A percentile compares a stretch with the other conserved stretches of the same genome.
These are phyloP conservation scores for Aspergillus haitiensis DNA, from an alignment of 495 filamentous ascomycete species.

Conservation along the genomic window DNA sequence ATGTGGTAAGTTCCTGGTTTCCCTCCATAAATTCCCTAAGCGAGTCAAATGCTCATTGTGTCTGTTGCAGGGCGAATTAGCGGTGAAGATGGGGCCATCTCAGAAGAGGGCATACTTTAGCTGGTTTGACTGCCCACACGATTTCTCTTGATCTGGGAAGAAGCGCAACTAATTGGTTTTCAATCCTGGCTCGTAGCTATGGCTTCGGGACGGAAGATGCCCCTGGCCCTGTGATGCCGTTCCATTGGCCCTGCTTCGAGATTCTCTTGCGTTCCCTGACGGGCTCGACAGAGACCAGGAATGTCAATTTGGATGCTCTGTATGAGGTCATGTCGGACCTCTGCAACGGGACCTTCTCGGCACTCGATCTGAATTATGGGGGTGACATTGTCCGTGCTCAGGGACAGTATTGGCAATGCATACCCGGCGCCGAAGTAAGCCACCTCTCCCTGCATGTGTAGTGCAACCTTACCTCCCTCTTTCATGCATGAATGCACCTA, in stretches of 20 bases:
- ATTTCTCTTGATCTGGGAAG: neutral
- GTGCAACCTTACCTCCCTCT: neutral
- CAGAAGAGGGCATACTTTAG: conserved; percentile 16
- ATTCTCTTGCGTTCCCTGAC: conserved; percentile 23
- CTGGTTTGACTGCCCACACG: conserved; percentile 15
- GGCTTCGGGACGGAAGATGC: conserved; percentile 23
- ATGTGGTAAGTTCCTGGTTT: conserved; percentile 14
- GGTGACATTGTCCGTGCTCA: conserved; percentile 22
- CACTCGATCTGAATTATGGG: conserved; percentile 22
- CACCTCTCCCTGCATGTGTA: too few species aligned
- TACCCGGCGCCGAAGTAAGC: conserved; percentile 26
- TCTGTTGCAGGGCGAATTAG: conserved; percentile 20
- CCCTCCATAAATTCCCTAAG: too few species aligned
- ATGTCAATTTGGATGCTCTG: conserved; percentile 20
- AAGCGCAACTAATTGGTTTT: too few species aligned
- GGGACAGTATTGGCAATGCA: conserved; percentile 27
- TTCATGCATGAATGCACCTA: neutral
- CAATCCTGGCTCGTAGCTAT: conserved; percentile 18
- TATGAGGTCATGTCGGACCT: conserved; percentile 22
- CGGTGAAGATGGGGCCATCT: conserved; percentile 19
- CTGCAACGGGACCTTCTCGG: conserved; percentile 19
- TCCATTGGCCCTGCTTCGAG: conserved; percentile 28
- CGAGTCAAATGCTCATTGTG: conserved; percentile 5
- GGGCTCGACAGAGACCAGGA: conserved; percentile 17
- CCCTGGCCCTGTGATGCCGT: conserved; percentile 25